Evolutionary conservation across 306 rosid genomes (phyloP).

Genomic region (Parietaria judaica): DNA sequence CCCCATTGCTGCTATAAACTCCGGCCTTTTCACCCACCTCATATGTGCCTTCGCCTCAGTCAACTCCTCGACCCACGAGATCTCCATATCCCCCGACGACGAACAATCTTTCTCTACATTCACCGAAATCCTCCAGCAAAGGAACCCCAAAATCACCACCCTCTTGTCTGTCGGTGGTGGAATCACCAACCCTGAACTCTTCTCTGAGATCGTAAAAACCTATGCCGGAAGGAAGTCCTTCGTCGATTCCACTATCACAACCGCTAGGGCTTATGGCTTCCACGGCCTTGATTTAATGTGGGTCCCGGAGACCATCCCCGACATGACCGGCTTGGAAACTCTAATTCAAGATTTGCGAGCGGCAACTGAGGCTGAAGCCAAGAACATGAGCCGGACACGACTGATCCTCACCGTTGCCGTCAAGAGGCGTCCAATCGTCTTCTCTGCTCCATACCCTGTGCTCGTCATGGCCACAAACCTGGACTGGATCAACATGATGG

Average conservation of each 20-base stretch:
- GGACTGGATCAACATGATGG: conserved; percentile 31
- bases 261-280: conserved; percentile 31
- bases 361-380: conserved; percentile 29
- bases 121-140: conserved; percentile 25
- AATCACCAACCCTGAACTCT: neutral
- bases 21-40: conserved; percentile 31
- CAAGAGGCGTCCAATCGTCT: conserved; percentile 14
- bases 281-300: conserved; percentile 43
- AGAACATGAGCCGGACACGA: conserved; percentile 15
- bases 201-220: conserved; percentile 23
- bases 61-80: conserved; percentile 26
- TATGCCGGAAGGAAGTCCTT: conserved; percentile 29
- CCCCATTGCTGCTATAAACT: conserved; percentile 21
- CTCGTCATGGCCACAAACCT: conserved; percentile 34
- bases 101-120: conserved; percentile 25
- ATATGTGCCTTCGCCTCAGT: conserved; percentile 22
- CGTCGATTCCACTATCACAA: conserved; percentile 36
- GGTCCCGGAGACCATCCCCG: conserved; percentile 19
- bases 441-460: conserved; percentile 2
- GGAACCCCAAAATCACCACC: conserved; percentile 35
- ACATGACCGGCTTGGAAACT: conserved; percentile 25
- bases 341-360: conserved; percentile 41
- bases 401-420: conserved; percentile 38
- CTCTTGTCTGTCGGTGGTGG: conserved; percentile 35
- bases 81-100: conserved; percentile 8